Conservation (phyloP, 2,329 filamentous ascomycete species). For the Coniochaeta sp. region DNA sequence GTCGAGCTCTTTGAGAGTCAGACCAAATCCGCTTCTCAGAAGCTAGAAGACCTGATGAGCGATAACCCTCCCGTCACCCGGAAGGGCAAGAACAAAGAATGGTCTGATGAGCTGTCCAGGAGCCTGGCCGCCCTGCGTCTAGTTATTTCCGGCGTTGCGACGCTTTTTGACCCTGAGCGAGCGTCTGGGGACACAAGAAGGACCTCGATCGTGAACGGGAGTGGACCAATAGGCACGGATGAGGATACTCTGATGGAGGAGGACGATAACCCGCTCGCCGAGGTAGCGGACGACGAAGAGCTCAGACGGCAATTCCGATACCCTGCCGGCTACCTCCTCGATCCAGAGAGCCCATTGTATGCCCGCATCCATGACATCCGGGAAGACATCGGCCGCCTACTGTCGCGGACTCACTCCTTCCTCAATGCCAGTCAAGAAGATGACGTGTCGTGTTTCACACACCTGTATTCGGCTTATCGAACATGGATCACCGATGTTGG, state of each 20-base stretch:
- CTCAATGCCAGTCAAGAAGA: constrained; percentile 81
- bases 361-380: constrained; percentile 71
- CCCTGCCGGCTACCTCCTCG: constrained; percentile 75
- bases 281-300: constrained; percentile 70
- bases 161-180: constrained; percentile 75
- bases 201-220: constrained; percentile 35
- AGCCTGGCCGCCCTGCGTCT: constrained; percentile 82
- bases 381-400: constrained; percentile 67
- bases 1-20: constrained; percentile 84
- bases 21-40: constrained; percentile 65
- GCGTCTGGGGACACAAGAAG: constrained; percentile 44
- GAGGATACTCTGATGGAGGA: constrained; percentile 35
- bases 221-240: constrained; percentile 46
- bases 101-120: constrained; percentile 93
- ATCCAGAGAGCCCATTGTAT: constrained; percentile 57
- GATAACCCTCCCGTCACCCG: constrained; percentile 76
- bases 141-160: constrained; percentile 83
- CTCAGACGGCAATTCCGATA: constrained; percentile 83
- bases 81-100: constrained; percentile 94
- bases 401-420: constrained; percentile 81
- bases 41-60: constrained; percentile 72
- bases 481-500: constrained; percentile 98
- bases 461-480: constrained; percentile 83
- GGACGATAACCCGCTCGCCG: constrained; percentile 47
- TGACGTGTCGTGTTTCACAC: constrained; percentile 91